Evolutionary conservation across 768 basidiomycete genomes (phyloP).

Genomic region (Termitomyces sp.): DNA sequence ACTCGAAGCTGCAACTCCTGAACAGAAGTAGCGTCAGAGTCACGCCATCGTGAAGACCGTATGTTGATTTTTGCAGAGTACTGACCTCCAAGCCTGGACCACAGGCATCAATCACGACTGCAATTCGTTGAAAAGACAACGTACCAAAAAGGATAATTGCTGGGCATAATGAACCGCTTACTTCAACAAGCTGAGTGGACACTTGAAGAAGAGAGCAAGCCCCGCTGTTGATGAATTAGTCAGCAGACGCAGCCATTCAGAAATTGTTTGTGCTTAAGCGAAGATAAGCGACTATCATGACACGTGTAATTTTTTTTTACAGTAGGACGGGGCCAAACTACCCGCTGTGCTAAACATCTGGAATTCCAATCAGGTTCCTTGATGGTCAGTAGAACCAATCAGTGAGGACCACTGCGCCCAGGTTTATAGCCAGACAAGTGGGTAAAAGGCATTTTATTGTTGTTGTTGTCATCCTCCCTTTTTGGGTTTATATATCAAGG

Average conservation of each 20-base stretch:
- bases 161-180: slow-evolving; percentile 26
- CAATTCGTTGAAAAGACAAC: slow-evolving; percentile 11
- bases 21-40: background rate
- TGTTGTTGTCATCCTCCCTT: no score
- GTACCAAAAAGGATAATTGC: slow-evolving; percentile 45
- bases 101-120: background rate
- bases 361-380: no score
- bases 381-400: no score
- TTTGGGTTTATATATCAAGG: no score
- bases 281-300: no score
- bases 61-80: background rate
- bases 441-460: no score
- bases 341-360: no score
- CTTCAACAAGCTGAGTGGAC: slow-evolving; percentile 12
- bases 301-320: no score
- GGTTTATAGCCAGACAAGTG: no score
- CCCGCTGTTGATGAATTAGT: slow-evolving; percentile 8
- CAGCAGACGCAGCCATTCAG: background rate
- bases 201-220: slow-evolving; percentile 17
- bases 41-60: background rate
- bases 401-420: no score
- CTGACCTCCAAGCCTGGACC: slow-evolving; percentile 57
- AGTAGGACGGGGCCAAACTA: no score
- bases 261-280: background rate
- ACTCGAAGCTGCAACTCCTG: slow-evolving; percentile 64